Evolutionary conservation across 1,139 yeast species (phyloP).

Genomic region (Taphrina communis): DNA sequence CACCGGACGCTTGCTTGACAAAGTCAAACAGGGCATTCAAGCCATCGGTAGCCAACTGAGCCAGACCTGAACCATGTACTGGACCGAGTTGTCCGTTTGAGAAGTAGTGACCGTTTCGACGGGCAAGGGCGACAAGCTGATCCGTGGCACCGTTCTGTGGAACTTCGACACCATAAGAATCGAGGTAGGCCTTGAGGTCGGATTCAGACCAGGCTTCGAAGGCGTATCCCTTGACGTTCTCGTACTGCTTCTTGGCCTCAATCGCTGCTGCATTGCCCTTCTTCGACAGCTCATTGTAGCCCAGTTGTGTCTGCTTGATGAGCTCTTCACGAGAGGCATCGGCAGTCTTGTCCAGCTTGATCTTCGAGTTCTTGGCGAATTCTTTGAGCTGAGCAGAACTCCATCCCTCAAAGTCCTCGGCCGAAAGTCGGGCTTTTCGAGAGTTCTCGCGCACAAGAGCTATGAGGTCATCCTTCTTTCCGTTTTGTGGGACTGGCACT

Average conservation of each 20-base stretch:
- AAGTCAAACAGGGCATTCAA: slow-evolving; percentile 30
- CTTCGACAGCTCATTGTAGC: slow-evolving; percentile 50
- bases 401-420: slow-evolving; percentile 55
- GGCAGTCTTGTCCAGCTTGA: slow-evolving; percentile 51
- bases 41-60: slow-evolving; percentile 35
- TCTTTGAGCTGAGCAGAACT: slow-evolving; percentile 57
- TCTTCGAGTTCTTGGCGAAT: slow-evolving; percentile 55
- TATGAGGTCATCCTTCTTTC: slow-evolving; percentile 58
- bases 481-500: slow-evolving; percentile 57
- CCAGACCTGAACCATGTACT: slow-evolving; percentile 33
- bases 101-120: slow-evolving; percentile 38
- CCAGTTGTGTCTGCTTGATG: slow-evolving; percentile 51
- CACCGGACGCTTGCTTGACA: slow-evolving; percentile 31
- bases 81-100: slow-evolving; percentile 34
- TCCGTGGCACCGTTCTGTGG: slow-evolving; percentile 55
- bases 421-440: slow-evolving; percentile 54
- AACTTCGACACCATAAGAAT: slow-evolving; percentile 59
- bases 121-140: slow-evolving; percentile 54
- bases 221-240: slow-evolving; percentile 51
- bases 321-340: slow-evolving; percentile 55
- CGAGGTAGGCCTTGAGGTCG: slow-evolving; percentile 62
- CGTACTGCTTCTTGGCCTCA: slow-evolving; percentile 47
- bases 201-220: slow-evolving; percentile 62
- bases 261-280: slow-evolving; percentile 48
- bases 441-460: slow-evolving; percentile 57